A percentile compares a stretch with the other conserved stretches of the same genome.
These are phyloP conservation scores for Agaricus blazei DNA, from an alignment of 768 basidiomycete genomes.

Conservation along the genomic window DNA sequence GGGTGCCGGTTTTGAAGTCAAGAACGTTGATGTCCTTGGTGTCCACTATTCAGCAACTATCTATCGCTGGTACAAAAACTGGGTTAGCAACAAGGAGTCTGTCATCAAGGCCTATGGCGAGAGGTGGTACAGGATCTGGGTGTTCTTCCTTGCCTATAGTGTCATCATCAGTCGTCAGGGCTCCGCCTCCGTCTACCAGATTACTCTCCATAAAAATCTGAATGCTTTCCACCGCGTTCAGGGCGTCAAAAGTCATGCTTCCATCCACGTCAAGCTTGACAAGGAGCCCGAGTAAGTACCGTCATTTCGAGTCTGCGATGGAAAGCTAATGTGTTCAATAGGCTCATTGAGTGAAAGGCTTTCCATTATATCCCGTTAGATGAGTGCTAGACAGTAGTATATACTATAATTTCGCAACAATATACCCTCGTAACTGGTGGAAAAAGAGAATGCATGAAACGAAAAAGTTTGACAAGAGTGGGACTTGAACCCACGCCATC, in stretches of 20 bases:
- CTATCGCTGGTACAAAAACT: constrained; percentile 95
- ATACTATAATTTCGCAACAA: too few relatives aligned
- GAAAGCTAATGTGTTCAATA: background rate
- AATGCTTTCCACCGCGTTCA: constrained; percentile 92
- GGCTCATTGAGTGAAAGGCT: constrained; percentile 10
- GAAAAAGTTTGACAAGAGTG: constrained; percentile 27
- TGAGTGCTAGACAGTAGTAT: background rate
- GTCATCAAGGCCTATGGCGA: constrained; percentile 89
- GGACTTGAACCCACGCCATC: constrained; percentile 31
- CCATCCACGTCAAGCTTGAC: constrained; percentile 63
- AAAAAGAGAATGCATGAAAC: too few relatives aligned
- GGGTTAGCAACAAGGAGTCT: constrained; percentile 90
- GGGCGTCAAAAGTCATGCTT: constrained; percentile 77
- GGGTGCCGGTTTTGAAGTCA: constrained; percentile 91
- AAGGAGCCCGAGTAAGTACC: constrained; percentile 44
- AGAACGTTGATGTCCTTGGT: constrained; percentile 93
- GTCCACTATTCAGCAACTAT: constrained; percentile 95
- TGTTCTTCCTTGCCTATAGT: constrained; percentile 93
- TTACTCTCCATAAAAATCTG: constrained; percentile 97
- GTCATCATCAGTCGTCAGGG: constrained; percentile 88
- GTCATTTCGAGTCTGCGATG: background rate
- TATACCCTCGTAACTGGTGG: too few relatives aligned
- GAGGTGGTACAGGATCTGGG: constrained; percentile 92
- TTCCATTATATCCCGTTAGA: background rate
- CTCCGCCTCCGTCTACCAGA: constrained; percentile 89